These are phyloP conservation scores for Backusella liffmaniae DNA, from an alignment of 192 early-diverging fungal genomes.

Conservation along the genomic window DNA sequence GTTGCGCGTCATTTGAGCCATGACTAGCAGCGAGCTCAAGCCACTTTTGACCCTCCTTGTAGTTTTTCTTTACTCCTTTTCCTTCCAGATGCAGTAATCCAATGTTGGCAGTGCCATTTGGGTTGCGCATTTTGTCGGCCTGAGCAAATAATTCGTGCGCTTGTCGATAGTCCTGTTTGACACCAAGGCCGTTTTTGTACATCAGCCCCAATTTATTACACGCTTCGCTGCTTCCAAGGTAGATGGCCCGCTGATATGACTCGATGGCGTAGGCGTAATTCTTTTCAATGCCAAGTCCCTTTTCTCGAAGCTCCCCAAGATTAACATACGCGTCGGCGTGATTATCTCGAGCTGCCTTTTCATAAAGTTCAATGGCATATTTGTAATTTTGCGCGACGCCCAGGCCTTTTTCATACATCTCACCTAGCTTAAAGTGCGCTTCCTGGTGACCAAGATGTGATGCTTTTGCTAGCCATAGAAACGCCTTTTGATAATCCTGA, in stretches of 20 bases:
- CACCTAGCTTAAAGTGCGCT: neutral
- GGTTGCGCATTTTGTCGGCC: slow-evolving; percentile 4
- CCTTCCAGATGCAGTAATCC: neutral
- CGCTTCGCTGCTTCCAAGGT: neutral
- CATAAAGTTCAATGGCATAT: neutral
- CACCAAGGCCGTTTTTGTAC: neutral
- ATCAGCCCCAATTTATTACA: neutral
- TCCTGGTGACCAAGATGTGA: neutral
- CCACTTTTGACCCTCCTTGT: neutral
- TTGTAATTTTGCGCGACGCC: neutral
- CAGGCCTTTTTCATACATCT: neutral
- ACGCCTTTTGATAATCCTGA: slow-evolving; percentile 17
- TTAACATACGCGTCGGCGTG: neutral
- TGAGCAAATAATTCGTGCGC: neutral
- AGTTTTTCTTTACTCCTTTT: neutral
- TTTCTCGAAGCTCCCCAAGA: neutral
- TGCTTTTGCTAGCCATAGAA: slow-evolving; percentile 19
- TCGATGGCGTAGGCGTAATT: neutral
- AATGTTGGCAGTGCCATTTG: neutral
- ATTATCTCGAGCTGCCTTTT: neutral
- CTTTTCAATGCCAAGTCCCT: neutral
- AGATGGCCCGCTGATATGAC: neutral
- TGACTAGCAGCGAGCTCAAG: neutral
- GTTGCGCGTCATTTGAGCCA: neutral
- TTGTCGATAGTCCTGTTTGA: neutral